These are phyloP conservation scores for Debaryomyces sp. DNA, from an alignment of 1,139 yeast species.

Conservation along the genomic window DNA sequence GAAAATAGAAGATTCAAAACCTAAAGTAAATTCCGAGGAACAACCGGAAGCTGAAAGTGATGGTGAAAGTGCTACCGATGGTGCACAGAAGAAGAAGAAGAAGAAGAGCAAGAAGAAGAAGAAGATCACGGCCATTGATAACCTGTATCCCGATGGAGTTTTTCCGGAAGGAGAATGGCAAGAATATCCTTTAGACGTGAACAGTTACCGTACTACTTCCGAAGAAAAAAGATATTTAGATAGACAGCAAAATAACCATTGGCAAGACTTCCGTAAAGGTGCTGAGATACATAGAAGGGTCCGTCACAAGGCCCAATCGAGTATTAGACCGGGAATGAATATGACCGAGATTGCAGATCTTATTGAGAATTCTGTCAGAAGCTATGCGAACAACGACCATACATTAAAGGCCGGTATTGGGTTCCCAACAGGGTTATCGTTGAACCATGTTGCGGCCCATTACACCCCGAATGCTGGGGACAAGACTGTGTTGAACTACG, in stretches of 20 bases:
- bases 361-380: constrained; percentile 83
- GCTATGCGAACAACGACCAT: constrained; percentile 67
- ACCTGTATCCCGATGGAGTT: constrained; percentile 67
- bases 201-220: constrained; percentile 75
- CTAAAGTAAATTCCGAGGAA: neutral
- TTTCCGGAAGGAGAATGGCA: constrained; percentile 92
- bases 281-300: constrained; percentile 96
- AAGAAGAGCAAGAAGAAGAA: constrained; percentile 49
- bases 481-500: constrained; percentile 72
- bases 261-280: constrained; percentile 93
- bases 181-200: constrained; percentile 72
- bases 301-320: constrained; percentile 73
- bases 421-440: constrained; percentile 93
- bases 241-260: constrained; percentile 60
- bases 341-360: constrained; percentile 88
- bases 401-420: constrained; percentile 84
- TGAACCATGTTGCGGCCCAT: constrained; percentile 96
- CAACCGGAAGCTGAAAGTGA: constrained; percentile 7
- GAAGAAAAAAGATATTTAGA: constrained; percentile 85
- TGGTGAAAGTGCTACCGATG: constrained; percentile 14
- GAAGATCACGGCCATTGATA: constrained; percentile 59
- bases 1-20: constrained; percentile 4
- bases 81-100: constrained; percentile 39
- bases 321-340: constrained; percentile 87
- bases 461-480: constrained; percentile 98